Evolutionary conservation across 768 basidiomycete species (phyloP), one percentile per base, ranked within the genome.

Genomic region (Leucosporidium scottii): DNA sequence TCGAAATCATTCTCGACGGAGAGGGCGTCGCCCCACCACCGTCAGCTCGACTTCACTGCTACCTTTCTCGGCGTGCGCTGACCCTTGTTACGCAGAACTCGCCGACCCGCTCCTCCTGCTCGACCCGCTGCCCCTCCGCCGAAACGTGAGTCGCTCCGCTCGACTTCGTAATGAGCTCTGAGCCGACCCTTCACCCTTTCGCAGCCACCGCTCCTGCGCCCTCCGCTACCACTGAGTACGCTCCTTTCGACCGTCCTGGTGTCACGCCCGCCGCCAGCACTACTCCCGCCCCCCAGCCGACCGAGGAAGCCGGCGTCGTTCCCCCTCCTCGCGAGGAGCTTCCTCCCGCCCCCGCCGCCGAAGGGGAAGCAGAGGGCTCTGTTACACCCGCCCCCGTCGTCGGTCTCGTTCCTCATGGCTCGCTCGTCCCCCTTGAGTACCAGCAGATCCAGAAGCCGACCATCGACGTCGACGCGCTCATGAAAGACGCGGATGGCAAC

Each of bases 1-100:
- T 94, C 70, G 92, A 94, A 81, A 89, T 94, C 72, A 91, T 94
- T 63, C 87, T 91, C 85, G 90, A 94, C 74, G 71, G 73, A 8
- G 85, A 85, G 3, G 23, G 65, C 86, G 85, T 64, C 87, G 86
- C 7, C 79, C 89, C 25, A 89, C 91, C 79, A 85, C 91, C 74
- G 83, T 89, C 87, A 87, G 76, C n/a, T 59, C 31, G 34, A 34
- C 34, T 15, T 13, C 53, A 27, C 17, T 67, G 66, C 55, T 63
- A 61, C 17, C 48, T 3, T 64, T 28, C n/a, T 9, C 28, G 59
- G 65, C n/a, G 51, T 70, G 31, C 62, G 39, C 34, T n/a, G 8
- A 47, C 54, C 23, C 25, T 36, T n/a, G 62, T 31, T 30, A 31
- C n/a, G 21, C 51, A 76, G 75, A 7, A 78, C 80, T 39, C 68